Percentiles rank a stretch among this genome's conserved stretches.
Conservation (phyloP, 139 green algal genomes). For the Edaphochlamys debaryana region DNA sequence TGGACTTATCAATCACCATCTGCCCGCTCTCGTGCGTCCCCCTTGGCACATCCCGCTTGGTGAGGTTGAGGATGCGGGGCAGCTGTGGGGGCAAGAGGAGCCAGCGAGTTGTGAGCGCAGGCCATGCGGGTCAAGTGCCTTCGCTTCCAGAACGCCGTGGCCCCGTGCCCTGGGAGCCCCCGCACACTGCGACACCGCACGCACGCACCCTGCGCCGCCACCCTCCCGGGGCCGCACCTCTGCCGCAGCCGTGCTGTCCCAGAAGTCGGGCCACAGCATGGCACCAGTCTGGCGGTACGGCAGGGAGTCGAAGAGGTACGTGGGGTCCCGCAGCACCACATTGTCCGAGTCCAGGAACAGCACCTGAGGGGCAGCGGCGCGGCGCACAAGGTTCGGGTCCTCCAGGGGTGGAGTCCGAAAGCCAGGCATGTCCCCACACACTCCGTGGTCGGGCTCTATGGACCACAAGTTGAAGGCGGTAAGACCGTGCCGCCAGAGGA, state of each 20-base stretch:
- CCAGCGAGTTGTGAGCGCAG: too few relatives aligned
- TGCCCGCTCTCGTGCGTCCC: conserved; percentile 67
- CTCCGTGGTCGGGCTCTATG: too few relatives aligned
- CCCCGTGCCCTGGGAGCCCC: too few relatives aligned
- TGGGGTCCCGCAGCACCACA: conserved; percentile 59
- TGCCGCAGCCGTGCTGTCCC: conserved; percentile 53
- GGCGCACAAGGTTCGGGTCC: neutral
- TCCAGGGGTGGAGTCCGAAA: too few relatives aligned
- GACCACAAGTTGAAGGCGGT: too few relatives aligned
- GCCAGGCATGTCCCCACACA: too few relatives aligned
- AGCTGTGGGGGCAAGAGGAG: neutral
- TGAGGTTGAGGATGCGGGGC: conserved; percentile 17
- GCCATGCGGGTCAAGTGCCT: too few relatives aligned
- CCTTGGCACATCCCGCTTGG: neutral
- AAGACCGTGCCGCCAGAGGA: too few relatives aligned
- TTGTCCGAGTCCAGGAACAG: conserved; percentile 78
- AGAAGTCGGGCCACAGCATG: conserved; percentile 78
- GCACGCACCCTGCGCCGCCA: neutral
- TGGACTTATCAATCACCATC: conserved; percentile 69
- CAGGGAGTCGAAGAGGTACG: conserved; percentile 49
- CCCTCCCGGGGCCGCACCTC: conserved; percentile 33
- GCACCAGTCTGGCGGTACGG: conserved; percentile 60
- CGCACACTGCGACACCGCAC: too few relatives aligned
- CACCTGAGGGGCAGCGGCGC: conserved; percentile 41
- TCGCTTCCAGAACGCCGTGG: too few relatives aligned